A percentile compares a stretch with the other conserved stretches of the same genome.
These are phyloP conservation scores for Botrytis deweyae DNA, from an alignment of 2,329 filamentous ascomycete species.

Conservation along the genomic window DNA sequence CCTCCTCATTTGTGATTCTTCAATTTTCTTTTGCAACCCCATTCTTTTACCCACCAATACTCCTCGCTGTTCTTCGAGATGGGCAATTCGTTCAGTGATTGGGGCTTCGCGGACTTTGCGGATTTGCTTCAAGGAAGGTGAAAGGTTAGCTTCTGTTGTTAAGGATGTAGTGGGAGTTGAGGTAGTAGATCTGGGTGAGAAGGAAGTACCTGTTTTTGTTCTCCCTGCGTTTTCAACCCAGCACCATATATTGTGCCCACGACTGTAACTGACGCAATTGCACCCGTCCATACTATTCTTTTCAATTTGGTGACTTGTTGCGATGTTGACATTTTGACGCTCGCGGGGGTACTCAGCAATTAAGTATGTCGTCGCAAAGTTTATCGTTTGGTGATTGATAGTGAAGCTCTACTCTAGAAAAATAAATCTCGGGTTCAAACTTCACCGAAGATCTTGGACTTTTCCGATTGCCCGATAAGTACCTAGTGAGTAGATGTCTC, in stretches of 20 bases:
- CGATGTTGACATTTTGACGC: conserved; percentile 24
- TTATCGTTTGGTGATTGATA: neutral
- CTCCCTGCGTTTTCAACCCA: conserved; percentile 53
- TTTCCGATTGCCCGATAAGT: neutral
- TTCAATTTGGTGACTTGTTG: conserved; percentile 42
- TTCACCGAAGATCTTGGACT: neutral
- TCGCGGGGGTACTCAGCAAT: neutral
- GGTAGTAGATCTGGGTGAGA: neutral
- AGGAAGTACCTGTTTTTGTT: conserved; percentile 49
- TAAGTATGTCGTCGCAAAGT: neutral
- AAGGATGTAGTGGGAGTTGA: too few relatives aligned
- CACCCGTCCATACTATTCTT: conserved; percentile 53
- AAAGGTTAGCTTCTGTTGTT: neutral
- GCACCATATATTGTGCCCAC: conserved; percentile 60
- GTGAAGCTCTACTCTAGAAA: neutral
- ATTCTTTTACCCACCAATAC: conserved; percentile 51
- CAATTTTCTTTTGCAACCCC: conserved; percentile 57
- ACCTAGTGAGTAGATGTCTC: neutral
- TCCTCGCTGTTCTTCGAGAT: conserved; percentile 51
- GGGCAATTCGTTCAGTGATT: conserved; percentile 54
- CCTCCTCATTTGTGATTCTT: conserved; percentile 46
- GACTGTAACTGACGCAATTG: conserved; percentile 55
- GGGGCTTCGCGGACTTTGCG: conserved; percentile 50
- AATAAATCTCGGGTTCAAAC: neutral
- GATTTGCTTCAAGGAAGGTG: conserved; percentile 40